A percentile compares a stretch with the other conserved stretches of the same genome.
Conservation (phyloP, 108 stramenopile genomes). For the Pseudonitzschia multiseries region DNA sequence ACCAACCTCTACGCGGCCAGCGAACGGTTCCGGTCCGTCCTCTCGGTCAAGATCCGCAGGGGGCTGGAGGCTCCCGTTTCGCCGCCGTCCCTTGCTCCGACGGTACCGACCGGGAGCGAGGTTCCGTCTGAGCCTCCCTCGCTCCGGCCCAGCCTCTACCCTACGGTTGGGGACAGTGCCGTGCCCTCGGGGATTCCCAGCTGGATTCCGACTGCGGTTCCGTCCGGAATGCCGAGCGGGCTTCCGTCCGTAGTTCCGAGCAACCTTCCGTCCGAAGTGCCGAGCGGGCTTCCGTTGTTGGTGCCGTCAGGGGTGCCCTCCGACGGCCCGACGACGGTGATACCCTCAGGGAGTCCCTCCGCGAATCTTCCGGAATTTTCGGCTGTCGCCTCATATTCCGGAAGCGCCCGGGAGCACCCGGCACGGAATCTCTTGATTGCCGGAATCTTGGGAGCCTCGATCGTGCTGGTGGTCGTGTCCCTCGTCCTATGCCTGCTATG, state of each 20-base stretch:
- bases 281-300: too few relatives aligned
- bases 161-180: neutral
- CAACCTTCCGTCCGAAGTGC: too few relatives aligned
- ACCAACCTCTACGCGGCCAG: slow-evolving; percentile 7
- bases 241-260: neutral
- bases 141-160: neutral
- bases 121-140: slow-evolving; percentile 4
- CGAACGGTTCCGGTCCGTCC: slow-evolving; percentile 12
- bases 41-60: slow-evolving; percentile 19
- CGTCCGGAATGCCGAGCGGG: neutral
- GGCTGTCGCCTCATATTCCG: neutral
- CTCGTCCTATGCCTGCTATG: slow-evolving; percentile 4
- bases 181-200: slow-evolving; percentile 8
- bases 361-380: neutral
- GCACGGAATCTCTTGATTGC: slow-evolving; percentile 10
- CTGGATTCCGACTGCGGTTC: neutral
- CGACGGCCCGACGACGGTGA: too few relatives aligned
- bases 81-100: slow-evolving; percentile 1
- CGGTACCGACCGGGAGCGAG: neutral
- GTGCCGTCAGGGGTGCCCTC: too few relatives aligned
- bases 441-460: slow-evolving; percentile 23
- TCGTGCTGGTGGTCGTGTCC: slow-evolving; percentile 8
- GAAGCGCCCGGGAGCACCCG: neutral
- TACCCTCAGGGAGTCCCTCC: neutral
- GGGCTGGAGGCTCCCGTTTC: slow-evolving; percentile 7